Conservation (phyloP, 106 monocot species). For the Acanthochlamys bracteata region DNA sequence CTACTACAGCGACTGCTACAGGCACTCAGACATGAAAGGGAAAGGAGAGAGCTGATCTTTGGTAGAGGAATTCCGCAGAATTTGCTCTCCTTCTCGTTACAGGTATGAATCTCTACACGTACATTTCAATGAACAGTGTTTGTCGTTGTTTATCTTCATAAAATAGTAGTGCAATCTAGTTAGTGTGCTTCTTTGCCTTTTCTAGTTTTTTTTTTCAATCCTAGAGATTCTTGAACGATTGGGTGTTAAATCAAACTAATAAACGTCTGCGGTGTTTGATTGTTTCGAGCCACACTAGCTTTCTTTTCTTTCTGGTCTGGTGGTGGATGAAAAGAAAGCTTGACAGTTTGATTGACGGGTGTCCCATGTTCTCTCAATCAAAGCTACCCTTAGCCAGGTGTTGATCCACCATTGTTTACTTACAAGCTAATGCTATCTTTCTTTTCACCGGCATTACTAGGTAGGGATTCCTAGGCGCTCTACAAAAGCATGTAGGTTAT, state of each 20-base stretch:
- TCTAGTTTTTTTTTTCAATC: not conserved
- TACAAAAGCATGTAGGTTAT: no score
- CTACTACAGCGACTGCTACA: slow-evolving; percentile 51
- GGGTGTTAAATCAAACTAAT: no score
- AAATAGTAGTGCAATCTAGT: no score
- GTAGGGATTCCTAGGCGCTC: no score
- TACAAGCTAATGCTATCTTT: no score
- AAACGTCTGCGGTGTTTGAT: not conserved
- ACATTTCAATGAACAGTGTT: no score
- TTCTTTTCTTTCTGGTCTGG: no score
- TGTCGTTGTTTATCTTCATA: no score
- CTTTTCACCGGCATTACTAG: no score
- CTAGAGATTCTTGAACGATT: no score
- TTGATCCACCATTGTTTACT: not conserved
- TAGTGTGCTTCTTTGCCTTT: not conserved
- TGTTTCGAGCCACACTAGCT: not conserved
- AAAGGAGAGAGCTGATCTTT: slow-evolving; percentile 64
- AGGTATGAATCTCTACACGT: not conserved
- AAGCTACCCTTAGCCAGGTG: slow-evolving; percentile 1
- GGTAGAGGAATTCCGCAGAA: not conserved
- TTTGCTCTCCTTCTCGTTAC: not conserved
- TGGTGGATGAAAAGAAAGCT: not conserved
- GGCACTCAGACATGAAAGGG: slow-evolving; percentile 63
- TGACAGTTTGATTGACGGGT: slow-evolving; percentile 3
- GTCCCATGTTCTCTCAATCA: slow-evolving; percentile 2